Conservation (phyloP, 1,284 basidiomycete species). For the Cryptococcus sp. region DNA sequence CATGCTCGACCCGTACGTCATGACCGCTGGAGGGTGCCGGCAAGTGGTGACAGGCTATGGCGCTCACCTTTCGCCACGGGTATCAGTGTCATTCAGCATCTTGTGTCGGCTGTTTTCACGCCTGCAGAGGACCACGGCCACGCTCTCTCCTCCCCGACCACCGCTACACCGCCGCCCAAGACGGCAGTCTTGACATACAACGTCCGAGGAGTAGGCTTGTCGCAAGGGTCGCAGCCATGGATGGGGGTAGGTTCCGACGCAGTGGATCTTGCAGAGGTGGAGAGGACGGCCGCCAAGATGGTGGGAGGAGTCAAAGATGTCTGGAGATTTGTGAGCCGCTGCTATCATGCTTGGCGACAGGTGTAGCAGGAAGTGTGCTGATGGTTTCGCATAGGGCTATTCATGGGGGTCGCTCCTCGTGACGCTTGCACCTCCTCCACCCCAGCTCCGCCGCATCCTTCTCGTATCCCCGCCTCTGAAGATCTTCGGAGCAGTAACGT, state of each 20-base stretch:
- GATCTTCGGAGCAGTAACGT: conserved; percentile 29
- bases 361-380: not conserved
- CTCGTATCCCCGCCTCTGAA: conserved; percentile 40
- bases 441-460: conserved; percentile 20
- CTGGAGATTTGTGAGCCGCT: conserved; percentile 22
- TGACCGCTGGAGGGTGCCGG: too few relatives aligned
- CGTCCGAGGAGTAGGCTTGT: conserved; percentile 36
- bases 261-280: conserved; percentile 35
- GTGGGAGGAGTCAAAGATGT: conserved; percentile 19
- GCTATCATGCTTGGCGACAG: not conserved
- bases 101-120: conserved; percentile 22
- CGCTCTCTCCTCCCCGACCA: not conserved
- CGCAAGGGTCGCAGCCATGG: conserved; percentile 29
- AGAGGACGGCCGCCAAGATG: conserved; percentile 17
- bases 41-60: not conserved
- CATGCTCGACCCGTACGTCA: conserved; percentile 42
- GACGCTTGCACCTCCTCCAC: conserved; percentile 16
- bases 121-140: not conserved
- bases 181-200: conserved; percentile 40
- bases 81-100: conserved; percentile 1
- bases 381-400: conserved; percentile 31
- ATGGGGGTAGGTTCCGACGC: conserved; percentile 26
- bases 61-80: not conserved
- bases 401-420: conserved; percentile 38
- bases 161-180: not conserved